Base-by-base conservation (phyloP, 768 basidiomycete genomes). In the Tricholoma terreum region DNA sequence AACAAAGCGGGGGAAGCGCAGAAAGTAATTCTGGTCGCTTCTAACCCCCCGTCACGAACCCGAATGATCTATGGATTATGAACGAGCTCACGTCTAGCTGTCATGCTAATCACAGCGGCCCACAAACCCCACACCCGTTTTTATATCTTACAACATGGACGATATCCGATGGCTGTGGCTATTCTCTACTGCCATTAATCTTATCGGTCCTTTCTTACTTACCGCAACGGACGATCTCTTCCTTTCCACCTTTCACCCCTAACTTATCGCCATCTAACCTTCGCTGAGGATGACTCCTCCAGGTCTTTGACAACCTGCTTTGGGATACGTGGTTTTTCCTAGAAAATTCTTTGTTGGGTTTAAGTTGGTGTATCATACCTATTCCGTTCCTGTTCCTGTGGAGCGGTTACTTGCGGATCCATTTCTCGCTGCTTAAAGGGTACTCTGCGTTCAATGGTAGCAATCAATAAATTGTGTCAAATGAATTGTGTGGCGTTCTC, bases 1-100 rank as follows among this genome's bases (percentile, higher is more conserved):
- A 45, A 73, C 71, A 34, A 85, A 80, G 75, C 81, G 75, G 71
- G 78, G 75, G 70, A 84, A 84, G 65, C 75, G 76, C 58, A 73
- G 71, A 58, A 81, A 77, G 59, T 71, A 65, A 56, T 53, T 40
- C 36, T 56, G 30, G 6, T 53, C 55, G 55, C 50, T 60, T 52
- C 52, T 57, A 51, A 52, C 27, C 42, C 15, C 40, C 49, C 58
- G 58, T 62, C 65, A 68, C 59, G 65, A 65, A 59, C 51, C 45
- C 51, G 52, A 31, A 40, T 40, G 38, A 31, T 31, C n/a, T 17
- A 17, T 46, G 15, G n/a, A 31, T 27, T 31, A 55, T 33, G 31
- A 34, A 24, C 21, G 42, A 17, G 8, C 42, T 34, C 27, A 55
- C 27, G 42, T 46, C 35, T 8, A 7, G 19, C 35, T n/a, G 24